Base-by-base conservation (phyloP, 2,329 filamentous ascomycete genomes). In the Arthrobotrys musiformis region DNA sequence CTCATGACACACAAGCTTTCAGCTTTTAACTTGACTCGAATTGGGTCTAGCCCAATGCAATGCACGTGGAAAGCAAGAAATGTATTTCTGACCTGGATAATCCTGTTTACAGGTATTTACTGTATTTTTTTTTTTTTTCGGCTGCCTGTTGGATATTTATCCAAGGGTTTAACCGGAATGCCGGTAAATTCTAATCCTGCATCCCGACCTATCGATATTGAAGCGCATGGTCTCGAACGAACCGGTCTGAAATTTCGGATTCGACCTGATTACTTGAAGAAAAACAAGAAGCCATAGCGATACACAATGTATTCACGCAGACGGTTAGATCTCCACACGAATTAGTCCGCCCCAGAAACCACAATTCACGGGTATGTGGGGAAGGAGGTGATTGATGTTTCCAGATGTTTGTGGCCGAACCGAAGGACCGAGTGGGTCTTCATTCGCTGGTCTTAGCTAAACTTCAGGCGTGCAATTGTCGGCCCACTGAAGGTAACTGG, bases 151-250 rank as follows among this genome's bases (percentile, higher is more conserved):
- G 48, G 28, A 44, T 7, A 76, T 76, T 76, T 70, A 70, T 48
- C 72, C 64, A 76, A 7, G 56, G 33, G 69, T 76, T 76, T 76
- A 76, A 24, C 72, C 72, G 72, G n/a, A 19, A 37, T 63, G 60
- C 64, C 64, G 72, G 58, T 35, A 63, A 75, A 26, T 52, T 44
- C 19, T 40, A 54, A 61, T 13, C 52, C 35, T 42, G 22, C 13
- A 30, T 61, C 17, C 30, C 28, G 33, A 17, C 11, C 42, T 26
- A 35, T 54, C 26, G 46, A 17, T 5, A 22, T 17, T 35, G 46
- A 33, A 17, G 40, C 6, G 28, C 52, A 66, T 30, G 60, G 60
- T 52, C 58, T 54, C 22, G 30, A 67, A 60, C 44, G 28, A 15
- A n/a, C 67, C 54, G 33, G n/a, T 37, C 44, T 40, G 7, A 17